phyloP scores from a whole-genome alignment of 371 early-diverging fungal genomes.

The Syncephalastrum monosporum region DNA sequence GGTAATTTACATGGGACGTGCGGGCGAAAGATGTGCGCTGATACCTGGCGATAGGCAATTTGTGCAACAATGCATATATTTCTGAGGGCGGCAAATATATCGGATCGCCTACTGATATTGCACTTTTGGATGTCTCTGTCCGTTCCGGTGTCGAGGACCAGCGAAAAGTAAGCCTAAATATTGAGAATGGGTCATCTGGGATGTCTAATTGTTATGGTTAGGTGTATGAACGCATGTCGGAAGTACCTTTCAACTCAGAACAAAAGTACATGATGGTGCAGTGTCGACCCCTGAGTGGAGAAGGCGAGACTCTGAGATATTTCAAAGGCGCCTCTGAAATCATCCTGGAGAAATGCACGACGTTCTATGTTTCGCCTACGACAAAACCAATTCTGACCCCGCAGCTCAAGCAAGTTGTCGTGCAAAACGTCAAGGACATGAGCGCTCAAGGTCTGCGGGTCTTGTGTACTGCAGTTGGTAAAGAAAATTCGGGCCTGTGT shows the following conservation, averaged over 20 bases:
- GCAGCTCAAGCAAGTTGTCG: conserved; percentile 47
- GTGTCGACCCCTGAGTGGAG: conserved; percentile 33
- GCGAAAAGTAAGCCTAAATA: conserved; percentile 50
- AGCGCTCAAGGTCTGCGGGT: conserved; percentile 86
- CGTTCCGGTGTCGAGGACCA: conserved; percentile 57
- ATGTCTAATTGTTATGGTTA: conserved; percentile 12
- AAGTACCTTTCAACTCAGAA: conserved; percentile 91
- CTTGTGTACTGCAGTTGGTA: conserved; percentile 80
- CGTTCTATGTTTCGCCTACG: conserved; percentile 53
- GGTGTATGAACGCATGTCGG: conserved; percentile 63
- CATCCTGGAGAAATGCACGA: conserved; percentile 65
- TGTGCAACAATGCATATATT: conserved; percentile 78
- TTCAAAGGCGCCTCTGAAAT: conserved; percentile 81
- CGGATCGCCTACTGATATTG: conserved; percentile 88
- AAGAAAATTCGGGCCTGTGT: conserved; percentile 49
- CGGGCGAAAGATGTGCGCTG: no score
- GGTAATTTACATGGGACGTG: conserved; percentile 30
- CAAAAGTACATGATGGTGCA: conserved; percentile 86
- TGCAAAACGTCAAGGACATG: conserved; percentile 63
- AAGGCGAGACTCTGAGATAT: conserved; percentile 41
- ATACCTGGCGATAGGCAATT: conserved; percentile 33
- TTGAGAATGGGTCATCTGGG: background rate
- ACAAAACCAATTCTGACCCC: conserved; percentile 40
- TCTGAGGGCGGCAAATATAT: conserved; percentile 65
- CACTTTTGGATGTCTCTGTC: conserved; percentile 68